A percentile compares a stretch with the other conserved stretches of the same genome.
phyloP scores from a whole-genome alignment of 805 yeast genomes.

The Nakazawaea ambrosiae region DNA sequence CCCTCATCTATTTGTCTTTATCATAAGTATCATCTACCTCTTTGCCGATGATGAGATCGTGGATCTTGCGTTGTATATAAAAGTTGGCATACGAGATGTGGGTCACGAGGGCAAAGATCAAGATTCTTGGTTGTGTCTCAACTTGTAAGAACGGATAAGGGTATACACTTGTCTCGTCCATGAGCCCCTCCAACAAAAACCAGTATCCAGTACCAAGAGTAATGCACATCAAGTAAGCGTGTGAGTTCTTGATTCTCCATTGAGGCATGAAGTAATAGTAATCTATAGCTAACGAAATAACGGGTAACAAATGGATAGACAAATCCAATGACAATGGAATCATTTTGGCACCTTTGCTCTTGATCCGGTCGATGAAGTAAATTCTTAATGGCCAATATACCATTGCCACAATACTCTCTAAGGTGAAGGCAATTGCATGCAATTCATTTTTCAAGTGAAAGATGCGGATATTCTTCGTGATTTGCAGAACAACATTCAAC shows the following conservation, averaged over 20 bases:
- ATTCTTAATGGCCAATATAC: constrained; percentile 68
- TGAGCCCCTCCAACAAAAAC: constrained; percentile 38
- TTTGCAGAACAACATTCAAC: constrained; percentile 31
- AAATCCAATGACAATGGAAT: constrained; percentile 49
- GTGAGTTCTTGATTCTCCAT: constrained; percentile 27
- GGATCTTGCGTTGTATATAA: constrained; percentile 17
- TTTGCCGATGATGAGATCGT: constrained; percentile 9
- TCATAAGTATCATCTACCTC: constrained; percentile 11
- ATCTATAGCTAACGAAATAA: constrained; percentile 43
- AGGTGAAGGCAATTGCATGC: constrained; percentile 48
- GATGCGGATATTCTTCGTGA: constrained; percentile 18
- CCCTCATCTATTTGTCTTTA: constrained; percentile 1
- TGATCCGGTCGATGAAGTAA: constrained; percentile 42
- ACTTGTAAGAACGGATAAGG: constrained; percentile 69
- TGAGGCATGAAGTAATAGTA: constrained; percentile 45
- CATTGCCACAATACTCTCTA: constrained; percentile 53
- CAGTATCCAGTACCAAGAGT: constrained; percentile 44
- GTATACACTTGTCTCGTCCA: constrained; percentile 38
- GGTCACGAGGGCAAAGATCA: constrained; percentile 42
- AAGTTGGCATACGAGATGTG: constrained; percentile 25
- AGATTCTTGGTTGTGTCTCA: constrained; percentile 31
- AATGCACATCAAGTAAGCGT: constrained; percentile 33
- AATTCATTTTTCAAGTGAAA: constrained; percentile 31
- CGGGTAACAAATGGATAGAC: constrained; percentile 54
- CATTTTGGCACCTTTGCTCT: constrained; percentile 23